Evolutionary conservation across 495 filamentous ascomycete genomes (phyloP), one percentile per base, ranked within the genome.

Genomic region (Cercophora sp.): DNA sequence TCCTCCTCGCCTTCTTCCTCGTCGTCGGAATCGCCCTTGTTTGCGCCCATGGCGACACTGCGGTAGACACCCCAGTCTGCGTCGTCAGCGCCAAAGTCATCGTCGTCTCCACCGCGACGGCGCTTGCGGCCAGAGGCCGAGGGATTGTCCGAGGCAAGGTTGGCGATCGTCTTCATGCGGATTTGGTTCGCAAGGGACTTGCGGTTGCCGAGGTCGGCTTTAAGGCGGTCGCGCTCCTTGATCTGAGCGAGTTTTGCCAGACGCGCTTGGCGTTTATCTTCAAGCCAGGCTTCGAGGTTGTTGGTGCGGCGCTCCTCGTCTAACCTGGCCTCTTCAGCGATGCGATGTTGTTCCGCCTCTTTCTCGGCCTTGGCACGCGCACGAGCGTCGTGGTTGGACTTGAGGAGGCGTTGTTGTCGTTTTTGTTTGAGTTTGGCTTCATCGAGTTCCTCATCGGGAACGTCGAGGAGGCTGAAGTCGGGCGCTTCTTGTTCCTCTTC

Each of bases 101-200:
- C 93, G 60, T 98, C 93, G 58, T 87, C 73, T 19, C 70, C 75
- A 15, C 85, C 86, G 9, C 88, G 79, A 20, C 93, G 80, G 31
- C 91, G 81, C 63, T 92, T 92, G 67, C 89, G 89, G 0, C 58
- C 60, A 4, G 59, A 43, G 4, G 45, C 55, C 35, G 71, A 69
- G 0, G 92, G 91, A 16, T 83, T 84, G 68, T 98, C 93, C 0
- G 91, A 90, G 13, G 93, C 93, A 1, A 98, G 85, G 58, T 95
- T 96, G 34, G 93, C 94, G n/a, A 98, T 85, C 13, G 82, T 89
- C 71, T 97, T 96, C 93, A 98, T 98, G 24, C 93, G 88, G 74
- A 93, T 90, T 61, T 96, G 93, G 48, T 83, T 89, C 9, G 94
- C 94, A 9, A 96, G 80, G 1, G 91, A 96, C 66, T 98, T 98